These are phyloP conservation scores for Acidiella bohemica DNA, from an alignment of 495 filamentous ascomycete species.

Conservation along the genomic window DNA sequence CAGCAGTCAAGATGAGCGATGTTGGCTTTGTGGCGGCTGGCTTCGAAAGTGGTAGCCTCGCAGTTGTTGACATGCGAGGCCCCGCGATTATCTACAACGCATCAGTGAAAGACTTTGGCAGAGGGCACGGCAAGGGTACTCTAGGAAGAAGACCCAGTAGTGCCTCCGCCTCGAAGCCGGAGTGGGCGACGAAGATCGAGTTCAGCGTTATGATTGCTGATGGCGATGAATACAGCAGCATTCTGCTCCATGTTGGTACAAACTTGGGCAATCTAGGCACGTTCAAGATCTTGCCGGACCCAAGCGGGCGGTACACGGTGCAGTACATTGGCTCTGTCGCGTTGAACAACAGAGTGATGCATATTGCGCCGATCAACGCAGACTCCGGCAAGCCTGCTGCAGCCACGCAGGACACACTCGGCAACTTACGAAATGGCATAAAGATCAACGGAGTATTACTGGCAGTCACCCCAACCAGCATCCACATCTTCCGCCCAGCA, in stretches of 20 bases:
- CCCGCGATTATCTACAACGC: slow-evolving; percentile 73
- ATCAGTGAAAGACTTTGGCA: slow-evolving; percentile 51
- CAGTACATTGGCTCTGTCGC: slow-evolving; percentile 50
- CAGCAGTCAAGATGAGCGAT: slow-evolving; percentile 66
- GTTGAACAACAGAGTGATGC: slow-evolving; percentile 59
- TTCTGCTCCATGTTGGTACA: slow-evolving; percentile 83
- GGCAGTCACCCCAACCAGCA: slow-evolving; percentile 57
- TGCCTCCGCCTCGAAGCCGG: slow-evolving; percentile 30
- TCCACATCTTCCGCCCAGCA: slow-evolving; percentile 74
- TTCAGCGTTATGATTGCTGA: slow-evolving; percentile 92
- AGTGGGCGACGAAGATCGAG: slow-evolving; percentile 67
- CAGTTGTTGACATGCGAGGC: slow-evolving; percentile 74
- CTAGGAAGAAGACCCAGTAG: slow-evolving; percentile 41
- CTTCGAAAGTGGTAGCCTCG: slow-evolving; percentile 64
- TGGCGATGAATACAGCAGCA: slow-evolving; percentile 87
- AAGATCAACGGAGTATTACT: slow-evolving; percentile 60
- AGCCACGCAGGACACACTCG: slow-evolving; percentile 60
- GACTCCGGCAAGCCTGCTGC: slow-evolving; percentile 61
- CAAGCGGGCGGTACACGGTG: slow-evolving; percentile 56
- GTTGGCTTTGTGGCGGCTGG: slow-evolving; percentile 84
- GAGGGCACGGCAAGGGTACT: slow-evolving; percentile 55
- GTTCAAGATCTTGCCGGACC: slow-evolving; percentile 72
- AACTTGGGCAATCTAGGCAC: slow-evolving; percentile 69
- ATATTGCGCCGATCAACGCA: slow-evolving; percentile 61
- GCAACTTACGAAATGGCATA: slow-evolving; percentile 52